Evolutionary conservation across 345 rosid genomes (phyloP).

Genomic region (Dipteronia dyeriana): DNA sequence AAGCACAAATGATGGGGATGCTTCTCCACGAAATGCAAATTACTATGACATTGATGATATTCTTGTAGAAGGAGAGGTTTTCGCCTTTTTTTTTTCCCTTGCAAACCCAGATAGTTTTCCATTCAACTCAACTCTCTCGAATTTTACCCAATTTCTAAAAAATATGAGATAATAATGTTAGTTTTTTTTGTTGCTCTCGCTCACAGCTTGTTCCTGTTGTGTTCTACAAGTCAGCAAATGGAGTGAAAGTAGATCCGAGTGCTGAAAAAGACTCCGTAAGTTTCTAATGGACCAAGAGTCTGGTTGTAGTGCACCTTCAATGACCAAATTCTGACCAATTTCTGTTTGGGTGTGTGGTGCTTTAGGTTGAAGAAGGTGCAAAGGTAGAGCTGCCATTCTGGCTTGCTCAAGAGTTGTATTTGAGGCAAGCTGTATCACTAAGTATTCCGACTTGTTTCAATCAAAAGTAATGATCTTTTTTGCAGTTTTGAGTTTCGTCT

Average conservation of each 20-base stretch:
- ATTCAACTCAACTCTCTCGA: neutral
- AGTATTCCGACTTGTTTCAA: constrained; percentile 73
- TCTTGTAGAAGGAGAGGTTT: constrained; percentile 76
- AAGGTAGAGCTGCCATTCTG: constrained; percentile 79
- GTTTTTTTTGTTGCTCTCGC: neutral
- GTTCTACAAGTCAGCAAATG: constrained; percentile 59
- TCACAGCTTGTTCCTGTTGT: constrained; percentile 63
- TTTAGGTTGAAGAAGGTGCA: constrained; percentile 75
- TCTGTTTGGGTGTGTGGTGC: neutral
- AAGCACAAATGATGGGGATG: neutral
- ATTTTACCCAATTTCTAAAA: neutral
- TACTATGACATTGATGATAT: constrained; percentile 79
- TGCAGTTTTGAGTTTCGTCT: neutral
- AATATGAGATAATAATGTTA: neutral
- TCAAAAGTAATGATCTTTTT: constrained; percentile 48
- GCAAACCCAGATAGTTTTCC: neutral
- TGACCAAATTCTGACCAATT: neutral
- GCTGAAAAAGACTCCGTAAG: constrained; percentile 66
- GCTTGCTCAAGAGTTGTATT: constrained; percentile 74
- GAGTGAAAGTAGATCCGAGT: constrained; percentile 77
- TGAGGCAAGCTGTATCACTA: constrained; percentile 66
- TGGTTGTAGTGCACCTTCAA: neutral
- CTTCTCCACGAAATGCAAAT: constrained; percentile 39
- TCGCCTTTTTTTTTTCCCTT: constrained; percentile 7
- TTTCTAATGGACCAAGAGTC: constrained; percentile 1